Base-by-base conservation (phyloP, 495 filamentous ascomycete genomes). In the Tetracladium setigerum region DNA sequence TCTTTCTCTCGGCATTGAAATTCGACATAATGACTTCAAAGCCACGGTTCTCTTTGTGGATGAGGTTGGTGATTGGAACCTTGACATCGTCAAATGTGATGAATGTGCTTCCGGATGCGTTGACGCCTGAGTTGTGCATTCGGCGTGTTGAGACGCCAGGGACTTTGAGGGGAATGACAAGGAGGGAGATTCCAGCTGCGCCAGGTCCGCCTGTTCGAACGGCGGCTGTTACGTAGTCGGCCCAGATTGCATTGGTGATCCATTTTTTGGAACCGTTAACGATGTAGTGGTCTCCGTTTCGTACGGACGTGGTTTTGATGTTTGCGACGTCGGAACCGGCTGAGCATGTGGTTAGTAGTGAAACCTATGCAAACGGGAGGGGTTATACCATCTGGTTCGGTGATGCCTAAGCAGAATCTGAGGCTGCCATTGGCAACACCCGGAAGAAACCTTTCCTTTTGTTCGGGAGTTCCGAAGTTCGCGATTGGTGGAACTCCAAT, bases 181-280 rank as follows among this genome's bases (percentile, higher is more conserved):
- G 64, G 31, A 77, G 50, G 27, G 69, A 73, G 24, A 79, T 67
- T 2, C 75, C 75, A 22, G 48, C 44, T 30, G 56, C 59, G 10
- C 75, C 74, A 13, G 67, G 52, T 2, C 70, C 73, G 14, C 75
- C 75, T 6, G 74, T 79, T 17, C 75, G 59, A 4, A 77, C 75
- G 18, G 74, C 75, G 43, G 75, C 68, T 1, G 74, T 79, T 27
- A 69, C 68, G 53, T 72, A 73, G 35, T 73, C 68, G 6, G 75
- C 73, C 69, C 71, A 77, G 6, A 74, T 65, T 10, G 64, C 73
- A 46, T 74, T 74, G 16, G 75, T 79, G 33, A 79, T 77, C 75
- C 75, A 79, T 49, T 79, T 77, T 65, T 79, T 77, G 10, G 64
- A 61, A 4, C 75, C 75, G 54, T 76, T 77, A 11, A 77, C 74